Percentiles rank a stretch among this genome's conserved stretches.
phyloP scores from a whole-genome alignment of 2,329 filamentous ascomycete species.

The Acephala macrosclerotiorum region DNA sequence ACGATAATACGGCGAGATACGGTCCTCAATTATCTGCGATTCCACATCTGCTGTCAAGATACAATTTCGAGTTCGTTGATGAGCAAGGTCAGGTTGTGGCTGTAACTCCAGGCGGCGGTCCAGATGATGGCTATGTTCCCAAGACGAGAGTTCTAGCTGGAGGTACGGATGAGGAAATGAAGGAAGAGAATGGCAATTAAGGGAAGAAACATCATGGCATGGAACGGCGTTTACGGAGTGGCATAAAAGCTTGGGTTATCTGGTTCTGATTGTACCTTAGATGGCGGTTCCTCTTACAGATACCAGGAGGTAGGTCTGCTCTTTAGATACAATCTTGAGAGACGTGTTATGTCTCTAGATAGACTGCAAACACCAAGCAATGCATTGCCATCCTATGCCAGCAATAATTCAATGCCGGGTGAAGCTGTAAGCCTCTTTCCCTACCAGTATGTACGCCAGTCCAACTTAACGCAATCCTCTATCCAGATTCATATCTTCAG shows the following conservation, averaged over 20 bases:
- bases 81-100: slow-evolving; percentile 89
- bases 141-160: slow-evolving; percentile 71
- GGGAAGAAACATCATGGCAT: slow-evolving; percentile 25
- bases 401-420: not conserved
- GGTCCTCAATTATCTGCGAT: slow-evolving; percentile 96
- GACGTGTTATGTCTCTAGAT: not conserved
- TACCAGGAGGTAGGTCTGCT: slow-evolving; percentile 2
- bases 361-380: slow-evolving; percentile 10
- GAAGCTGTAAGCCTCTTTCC: not conserved
- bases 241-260: slow-evolving; percentile 29
- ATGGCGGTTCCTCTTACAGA: slow-evolving; percentile 18
- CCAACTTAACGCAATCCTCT: not conserved
- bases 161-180: slow-evolving; percentile 66
- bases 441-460: not conserved
- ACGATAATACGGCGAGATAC: slow-evolving; percentile 95
- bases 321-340: not conserved
- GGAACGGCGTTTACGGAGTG: slow-evolving; percentile 34
- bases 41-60: slow-evolving; percentile 90
- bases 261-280: slow-evolving; percentile 16
- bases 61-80: slow-evolving; percentile 98
- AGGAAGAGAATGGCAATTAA: slow-evolving; percentile 53
- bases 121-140: slow-evolving; percentile 62
- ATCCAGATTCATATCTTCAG: slow-evolving; percentile 3
- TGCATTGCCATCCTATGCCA: not conserved
- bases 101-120: slow-evolving; percentile 76